phyloP scores from a whole-genome alignment of 2,329 filamentous ascomycete species.

The Colletotrichum horii region DNA sequence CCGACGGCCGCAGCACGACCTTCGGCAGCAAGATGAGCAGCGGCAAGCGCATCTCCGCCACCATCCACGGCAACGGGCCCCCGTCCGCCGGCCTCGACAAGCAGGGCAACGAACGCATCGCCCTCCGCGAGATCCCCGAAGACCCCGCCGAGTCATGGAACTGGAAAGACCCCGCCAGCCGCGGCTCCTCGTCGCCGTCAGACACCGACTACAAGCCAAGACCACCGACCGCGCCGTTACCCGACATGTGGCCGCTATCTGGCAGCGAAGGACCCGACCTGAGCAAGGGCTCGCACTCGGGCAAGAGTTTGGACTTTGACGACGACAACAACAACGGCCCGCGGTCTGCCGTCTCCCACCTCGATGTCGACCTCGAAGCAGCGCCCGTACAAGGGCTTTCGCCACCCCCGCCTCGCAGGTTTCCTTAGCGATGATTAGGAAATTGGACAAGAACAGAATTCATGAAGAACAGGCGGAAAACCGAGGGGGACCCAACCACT shows the following conservation, averaged over 20 bases:
- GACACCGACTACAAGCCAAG: conserved; percentile 7
- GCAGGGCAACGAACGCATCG: conserved; percentile 16
- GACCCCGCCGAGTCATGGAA: background rate
- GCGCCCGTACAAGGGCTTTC: conserved; percentile 4
- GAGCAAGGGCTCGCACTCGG: background rate
- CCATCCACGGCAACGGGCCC: background rate
- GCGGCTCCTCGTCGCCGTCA: background rate
- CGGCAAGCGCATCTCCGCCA: conserved; percentile 6
- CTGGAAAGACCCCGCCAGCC: background rate
- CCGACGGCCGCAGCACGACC: conserved; percentile 7
- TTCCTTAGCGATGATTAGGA: background rate
- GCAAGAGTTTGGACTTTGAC: conserved; percentile 4
- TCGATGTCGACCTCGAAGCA: background rate
- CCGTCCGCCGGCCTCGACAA: conserved; percentile 3
- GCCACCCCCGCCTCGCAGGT: conserved; percentile 16
- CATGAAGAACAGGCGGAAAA: background rate
- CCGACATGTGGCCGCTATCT: conserved; percentile 15
- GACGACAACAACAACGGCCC: background rate
- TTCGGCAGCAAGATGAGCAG: conserved; percentile 19
- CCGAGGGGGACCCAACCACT: background rate
- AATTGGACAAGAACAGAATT: background rate
- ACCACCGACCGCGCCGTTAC: conserved; percentile 11
- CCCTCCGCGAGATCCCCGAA: conserved; percentile 22
- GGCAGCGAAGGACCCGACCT: background rate
- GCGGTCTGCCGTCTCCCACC: background rate